Evolutionary conservation across 2,329 filamentous ascomycete species (phyloP), one percentile per base, ranked within the genome.

Genomic region (Talaromyces sp.): DNA sequence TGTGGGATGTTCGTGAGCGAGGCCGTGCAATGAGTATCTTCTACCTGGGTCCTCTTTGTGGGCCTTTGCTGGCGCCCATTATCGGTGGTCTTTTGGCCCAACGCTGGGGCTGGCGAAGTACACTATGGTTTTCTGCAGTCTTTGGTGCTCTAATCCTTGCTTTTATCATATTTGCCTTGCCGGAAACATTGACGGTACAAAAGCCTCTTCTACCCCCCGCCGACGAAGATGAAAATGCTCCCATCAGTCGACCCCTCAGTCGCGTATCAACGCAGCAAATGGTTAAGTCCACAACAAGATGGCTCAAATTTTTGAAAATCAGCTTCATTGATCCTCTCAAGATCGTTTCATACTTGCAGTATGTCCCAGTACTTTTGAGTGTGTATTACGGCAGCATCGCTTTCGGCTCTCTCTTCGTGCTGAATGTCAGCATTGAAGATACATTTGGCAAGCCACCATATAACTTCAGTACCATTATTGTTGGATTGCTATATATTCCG

Each of bases 21-120:
- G 90, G 90, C 2, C 77, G 77, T 14, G 90, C 90, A n/a, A 94
- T 94, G 89, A 84, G 88, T 2, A 80, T 89, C 36, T 94, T 93
- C 71, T 94, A 92, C 63, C 79, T 94, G 0, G 90, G 90, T 0
- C 90, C 90, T 0, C 73, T 94, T 8, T 81, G 86, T 44, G 90
- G 89, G 0, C 90, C 90, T 0, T 73, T 94, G 13, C 70, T 93
- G 5, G 85, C 87, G 0, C 90, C 90, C 2, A 88, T 94, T 47
- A 78, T 94, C 29, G 90, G 90, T 47, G 90, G 90, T 39, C 83
- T 81, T 0, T 73, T 95, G n/a, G 80, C 87, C 1, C 75, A 90
- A 60, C 77, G 71, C 5, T 86, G 88, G 65, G 84, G 86, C 1
- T 94, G 90, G 90, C 79, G 87, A 62, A 85, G 85, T 35, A 89